A percentile compares a stretch with the other conserved stretches of the same genome.
Evolutionary conservation across 2,329 filamentous ascomycete species (phyloP).

Genomic region (Hymenoscyphus linearis): DNA sequence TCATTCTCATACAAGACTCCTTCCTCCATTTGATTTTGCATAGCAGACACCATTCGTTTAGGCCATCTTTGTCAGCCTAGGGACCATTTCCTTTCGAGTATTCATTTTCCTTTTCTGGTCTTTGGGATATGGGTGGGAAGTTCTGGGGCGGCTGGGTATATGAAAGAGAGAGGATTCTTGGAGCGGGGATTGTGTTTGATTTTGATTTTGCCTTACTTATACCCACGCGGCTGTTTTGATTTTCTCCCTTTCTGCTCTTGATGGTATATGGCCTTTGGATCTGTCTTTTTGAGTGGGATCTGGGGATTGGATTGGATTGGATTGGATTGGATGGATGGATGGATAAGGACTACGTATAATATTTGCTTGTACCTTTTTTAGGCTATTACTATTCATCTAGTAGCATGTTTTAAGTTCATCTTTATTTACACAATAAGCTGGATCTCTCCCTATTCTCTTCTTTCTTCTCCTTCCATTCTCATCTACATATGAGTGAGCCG

Average conservation of each 20-base stretch:
- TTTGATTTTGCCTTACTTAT: not conserved
- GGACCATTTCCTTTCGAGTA: no score
- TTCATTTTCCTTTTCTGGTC: not conserved
- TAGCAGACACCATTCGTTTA: slow-evolving; percentile 1
- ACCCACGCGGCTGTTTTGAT: not conserved
- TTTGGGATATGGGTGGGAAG: not conserved
- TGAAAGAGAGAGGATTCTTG: not conserved
- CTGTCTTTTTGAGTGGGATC: not conserved
- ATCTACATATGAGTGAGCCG: no score
- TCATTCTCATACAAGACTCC: not conserved
- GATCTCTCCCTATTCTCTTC: no score
- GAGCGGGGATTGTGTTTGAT: not conserved
- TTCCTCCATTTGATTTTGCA: slow-evolving; percentile 3
- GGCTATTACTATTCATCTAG: no score
- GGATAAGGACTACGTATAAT: no score
- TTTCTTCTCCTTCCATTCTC: no score
- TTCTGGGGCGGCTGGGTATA: not conserved
- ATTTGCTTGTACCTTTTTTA: no score
- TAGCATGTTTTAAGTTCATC: no score
- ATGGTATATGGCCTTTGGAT: no score
- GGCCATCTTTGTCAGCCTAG: not conserved
- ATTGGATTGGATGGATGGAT: no score
- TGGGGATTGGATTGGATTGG: no score
- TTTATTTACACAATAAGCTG: no score
- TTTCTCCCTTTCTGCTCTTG: not conserved